Evolutionary conservation across 345 rosid species (phyloP).

Genomic region (Diplotaxis tenuifolia): DNA sequence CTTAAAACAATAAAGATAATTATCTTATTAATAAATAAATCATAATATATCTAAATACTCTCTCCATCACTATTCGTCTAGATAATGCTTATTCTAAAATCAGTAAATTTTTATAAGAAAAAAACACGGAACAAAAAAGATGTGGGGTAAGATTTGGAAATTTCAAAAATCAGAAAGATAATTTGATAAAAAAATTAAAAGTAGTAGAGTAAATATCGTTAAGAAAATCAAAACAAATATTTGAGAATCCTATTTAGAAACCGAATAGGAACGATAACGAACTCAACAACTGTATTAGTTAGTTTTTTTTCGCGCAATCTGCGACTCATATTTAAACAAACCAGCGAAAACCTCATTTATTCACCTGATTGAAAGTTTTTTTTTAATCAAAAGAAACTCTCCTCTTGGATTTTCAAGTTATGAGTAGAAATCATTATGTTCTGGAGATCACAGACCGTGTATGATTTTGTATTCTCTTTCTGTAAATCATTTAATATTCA

Average conservation of each 20-base stretch:
- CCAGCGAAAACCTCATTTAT: background rate
- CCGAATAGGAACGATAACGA: background rate
- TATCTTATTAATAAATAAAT: too few relatives aligned
- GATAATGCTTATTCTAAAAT: background rate
- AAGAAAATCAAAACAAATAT: background rate
- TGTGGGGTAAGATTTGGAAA: background rate
- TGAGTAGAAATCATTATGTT: background rate
- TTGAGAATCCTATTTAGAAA: background rate
- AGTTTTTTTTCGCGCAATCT: background rate
- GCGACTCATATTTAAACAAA: background rate
- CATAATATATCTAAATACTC: too few relatives aligned
- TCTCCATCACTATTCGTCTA: background rate
- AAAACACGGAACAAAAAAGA: background rate
- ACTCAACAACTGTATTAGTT: background rate
- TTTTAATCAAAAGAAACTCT: background rate
- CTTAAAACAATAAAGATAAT: too few relatives aligned
- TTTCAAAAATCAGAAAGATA: background rate
- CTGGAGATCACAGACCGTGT: background rate
- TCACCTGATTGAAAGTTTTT: background rate
- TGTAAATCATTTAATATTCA: background rate
- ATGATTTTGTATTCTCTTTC: background rate
- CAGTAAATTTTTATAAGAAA: background rate
- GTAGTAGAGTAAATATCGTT: background rate
- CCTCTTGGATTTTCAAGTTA: background rate
- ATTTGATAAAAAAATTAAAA: background rate